These are phyloP conservation scores for Rhodamnia argentea DNA, from an alignment of 345 rosid genomes.

Conservation along the genomic window DNA sequence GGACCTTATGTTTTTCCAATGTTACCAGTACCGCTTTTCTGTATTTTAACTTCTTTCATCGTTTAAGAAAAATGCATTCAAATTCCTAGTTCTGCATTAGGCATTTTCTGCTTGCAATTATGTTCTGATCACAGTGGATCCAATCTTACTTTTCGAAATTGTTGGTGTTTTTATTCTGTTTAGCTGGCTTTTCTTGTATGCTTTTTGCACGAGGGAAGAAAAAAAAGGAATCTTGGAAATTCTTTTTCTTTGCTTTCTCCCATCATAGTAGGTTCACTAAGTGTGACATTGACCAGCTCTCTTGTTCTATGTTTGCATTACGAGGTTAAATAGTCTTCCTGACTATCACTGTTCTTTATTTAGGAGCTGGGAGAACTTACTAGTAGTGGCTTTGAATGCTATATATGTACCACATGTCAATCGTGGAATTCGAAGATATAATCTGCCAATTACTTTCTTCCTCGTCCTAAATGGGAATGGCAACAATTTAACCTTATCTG, in stretches of 20 bases:
- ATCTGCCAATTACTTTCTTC: neutral
- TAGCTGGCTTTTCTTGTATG: neutral
- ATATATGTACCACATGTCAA: neutral
- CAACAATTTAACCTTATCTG: neutral
- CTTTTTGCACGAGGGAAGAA: neutral
- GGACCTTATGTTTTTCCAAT: too few species aligned
- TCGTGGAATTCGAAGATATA: neutral
- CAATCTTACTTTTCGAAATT: neutral
- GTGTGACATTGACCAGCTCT: neutral
- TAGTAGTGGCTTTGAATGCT: neutral
- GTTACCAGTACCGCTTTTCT: neutral
- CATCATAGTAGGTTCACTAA: neutral
- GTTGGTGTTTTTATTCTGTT: neutral
- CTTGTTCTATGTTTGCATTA: neutral
- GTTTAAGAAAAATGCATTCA: neutral
- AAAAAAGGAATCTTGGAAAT: neutral
- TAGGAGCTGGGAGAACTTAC: neutral
- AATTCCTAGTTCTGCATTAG: neutral
- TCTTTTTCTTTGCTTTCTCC: neutral
- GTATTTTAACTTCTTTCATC: neutral
- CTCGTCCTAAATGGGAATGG: neutral
- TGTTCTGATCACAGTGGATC: neutral
- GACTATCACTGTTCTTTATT: neutral
- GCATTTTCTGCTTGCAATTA: neutral
- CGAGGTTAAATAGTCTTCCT: neutral